These are phyloP conservation scores for Rosa multiflora DNA, from an alignment of 306 rosid species.

Conservation along the genomic window DNA sequence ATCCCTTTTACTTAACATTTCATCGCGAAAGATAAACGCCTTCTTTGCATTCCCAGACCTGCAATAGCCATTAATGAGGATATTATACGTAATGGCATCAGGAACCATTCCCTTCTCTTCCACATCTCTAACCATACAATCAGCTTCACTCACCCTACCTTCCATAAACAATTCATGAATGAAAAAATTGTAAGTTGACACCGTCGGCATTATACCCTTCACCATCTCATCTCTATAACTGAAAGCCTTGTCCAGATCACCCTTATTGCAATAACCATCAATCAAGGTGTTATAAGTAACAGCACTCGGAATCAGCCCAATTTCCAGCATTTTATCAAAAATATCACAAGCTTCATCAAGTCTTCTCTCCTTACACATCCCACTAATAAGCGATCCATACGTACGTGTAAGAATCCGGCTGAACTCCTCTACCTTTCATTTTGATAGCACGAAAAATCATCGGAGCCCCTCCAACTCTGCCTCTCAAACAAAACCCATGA, in stretches of 20 bases:
- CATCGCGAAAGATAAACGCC: constrained; percentile 61
- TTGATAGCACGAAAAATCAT: constrained; percentile 16
- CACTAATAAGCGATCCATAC: constrained; percentile 56
- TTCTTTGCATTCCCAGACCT: constrained; percentile 65
- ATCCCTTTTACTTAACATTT: constrained; percentile 53
- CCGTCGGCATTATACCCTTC: constrained; percentile 53
- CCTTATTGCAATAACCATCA: constrained; percentile 67
- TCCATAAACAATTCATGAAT: constrained; percentile 82
- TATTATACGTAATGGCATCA: constrained; percentile 74
- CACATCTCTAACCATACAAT: constrained; percentile 58
- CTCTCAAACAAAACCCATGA: constrained; percentile 57
- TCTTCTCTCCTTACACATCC: constrained; percentile 63
- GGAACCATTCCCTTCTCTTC: constrained; percentile 52
- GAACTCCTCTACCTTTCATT: constrained; percentile 36
- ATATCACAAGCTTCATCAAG: constrained; percentile 62
- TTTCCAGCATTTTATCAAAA: constrained; percentile 48
- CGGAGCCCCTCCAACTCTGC: constrained; percentile 51
- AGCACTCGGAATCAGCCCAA: constrained; percentile 55
- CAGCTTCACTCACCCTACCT: constrained; percentile 55
- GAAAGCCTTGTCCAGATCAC: constrained; percentile 56
- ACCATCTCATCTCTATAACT: constrained; percentile 62
- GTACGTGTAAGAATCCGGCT: constrained; percentile 59
- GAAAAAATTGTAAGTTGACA: constrained; percentile 69
- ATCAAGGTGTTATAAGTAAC: constrained; percentile 75
- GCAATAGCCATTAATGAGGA: constrained; percentile 73